Evolutionary conservation across 306 rosid species (phyloP).

Genomic region (Prunus fruticosa): DNA sequence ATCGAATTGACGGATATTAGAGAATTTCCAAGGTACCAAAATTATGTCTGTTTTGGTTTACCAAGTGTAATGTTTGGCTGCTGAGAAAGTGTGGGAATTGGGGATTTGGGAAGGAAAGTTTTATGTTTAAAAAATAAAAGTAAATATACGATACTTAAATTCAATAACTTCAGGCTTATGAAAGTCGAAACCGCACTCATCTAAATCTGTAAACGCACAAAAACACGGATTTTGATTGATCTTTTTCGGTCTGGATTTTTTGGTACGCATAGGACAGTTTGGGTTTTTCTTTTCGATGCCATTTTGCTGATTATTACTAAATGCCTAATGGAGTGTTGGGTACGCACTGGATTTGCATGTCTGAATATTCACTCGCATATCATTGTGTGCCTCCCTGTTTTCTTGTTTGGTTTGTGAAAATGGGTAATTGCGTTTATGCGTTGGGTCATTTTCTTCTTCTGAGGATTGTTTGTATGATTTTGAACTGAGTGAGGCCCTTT

Average conservation of each 20-base stretch:
- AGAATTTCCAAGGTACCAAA: constrained; percentile 7
- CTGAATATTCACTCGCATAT: not conserved
- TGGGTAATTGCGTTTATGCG: not conserved
- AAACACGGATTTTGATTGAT: not conserved
- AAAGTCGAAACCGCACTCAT: not conserved
- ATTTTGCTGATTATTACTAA: not conserved
- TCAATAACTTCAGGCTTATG: not conserved
- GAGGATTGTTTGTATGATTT: not conserved
- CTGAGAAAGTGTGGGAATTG: constrained; percentile 2
- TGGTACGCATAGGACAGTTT: too few relatives aligned
- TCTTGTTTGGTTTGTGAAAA: not conserved
- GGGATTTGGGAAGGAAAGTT: not conserved
- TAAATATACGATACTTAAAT: not conserved
- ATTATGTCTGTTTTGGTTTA: not conserved
- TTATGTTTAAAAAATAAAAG: not conserved
- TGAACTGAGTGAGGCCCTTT: not conserved
- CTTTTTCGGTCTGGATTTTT: not conserved
- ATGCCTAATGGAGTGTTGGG: not conserved
- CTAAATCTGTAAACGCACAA: not conserved
- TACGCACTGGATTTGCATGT: not conserved
- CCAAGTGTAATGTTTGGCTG: constrained; percentile 6
- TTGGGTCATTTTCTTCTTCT: not conserved
- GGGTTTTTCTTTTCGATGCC: not conserved
- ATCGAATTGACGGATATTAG: not conserved
- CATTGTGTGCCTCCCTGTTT: not conserved